Percentiles rank a stretch among this genome's conserved stretches.
These are phyloP conservation scores for Linaria vulgaris DNA, from an alignment of 257 asterid genomes.

Conservation along the genomic window DNA sequence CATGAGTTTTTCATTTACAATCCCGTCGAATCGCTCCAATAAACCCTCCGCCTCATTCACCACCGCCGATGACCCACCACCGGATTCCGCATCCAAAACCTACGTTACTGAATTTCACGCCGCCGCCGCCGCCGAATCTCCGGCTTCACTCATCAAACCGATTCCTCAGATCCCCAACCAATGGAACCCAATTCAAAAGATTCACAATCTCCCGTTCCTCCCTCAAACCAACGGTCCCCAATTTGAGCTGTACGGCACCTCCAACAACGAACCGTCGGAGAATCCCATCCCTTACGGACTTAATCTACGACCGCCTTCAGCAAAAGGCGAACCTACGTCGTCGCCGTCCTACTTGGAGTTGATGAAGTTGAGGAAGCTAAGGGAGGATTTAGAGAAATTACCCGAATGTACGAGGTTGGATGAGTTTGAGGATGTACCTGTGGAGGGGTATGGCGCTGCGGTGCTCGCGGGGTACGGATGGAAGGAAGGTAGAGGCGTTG, in stretches of 20 bases:
- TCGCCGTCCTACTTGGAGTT: not conserved
- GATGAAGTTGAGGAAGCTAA: slow-evolving; percentile 44
- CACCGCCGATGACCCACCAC: slow-evolving; percentile 14
- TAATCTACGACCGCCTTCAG: slow-evolving; percentile 49
- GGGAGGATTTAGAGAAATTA: slow-evolving; percentile 53
- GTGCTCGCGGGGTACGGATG: slow-evolving; percentile 73
- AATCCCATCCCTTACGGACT: slow-evolving; percentile 56
- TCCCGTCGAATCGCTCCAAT: slow-evolving; percentile 35
- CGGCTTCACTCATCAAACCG: slow-evolving; percentile 31
- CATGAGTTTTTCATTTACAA: slow-evolving; percentile 70
- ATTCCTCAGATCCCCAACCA: slow-evolving; percentile 65
- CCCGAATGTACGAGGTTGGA: slow-evolving; percentile 60
- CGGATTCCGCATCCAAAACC: slow-evolving; percentile 28
- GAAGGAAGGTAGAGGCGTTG: slow-evolving; percentile 79
- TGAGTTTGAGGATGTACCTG: slow-evolving; percentile 64
- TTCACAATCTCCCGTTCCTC: slow-evolving; percentile 41
- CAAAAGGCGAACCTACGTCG: slow-evolving; percentile 21
- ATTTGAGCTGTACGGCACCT: slow-evolving; percentile 53
- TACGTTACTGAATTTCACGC: slow-evolving; percentile 60
- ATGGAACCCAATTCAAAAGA: slow-evolving; percentile 52
- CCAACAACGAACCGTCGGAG: slow-evolving; percentile 39
- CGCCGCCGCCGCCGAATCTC: slow-evolving; percentile 46
- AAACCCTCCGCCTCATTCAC: slow-evolving; percentile 31
- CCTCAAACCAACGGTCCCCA: slow-evolving; percentile 43
- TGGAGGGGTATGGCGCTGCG: slow-evolving; percentile 67